Evolutionary conservation across 23 red algal species (phyloP).

Genomic region (Chondrus crispus): DNA sequence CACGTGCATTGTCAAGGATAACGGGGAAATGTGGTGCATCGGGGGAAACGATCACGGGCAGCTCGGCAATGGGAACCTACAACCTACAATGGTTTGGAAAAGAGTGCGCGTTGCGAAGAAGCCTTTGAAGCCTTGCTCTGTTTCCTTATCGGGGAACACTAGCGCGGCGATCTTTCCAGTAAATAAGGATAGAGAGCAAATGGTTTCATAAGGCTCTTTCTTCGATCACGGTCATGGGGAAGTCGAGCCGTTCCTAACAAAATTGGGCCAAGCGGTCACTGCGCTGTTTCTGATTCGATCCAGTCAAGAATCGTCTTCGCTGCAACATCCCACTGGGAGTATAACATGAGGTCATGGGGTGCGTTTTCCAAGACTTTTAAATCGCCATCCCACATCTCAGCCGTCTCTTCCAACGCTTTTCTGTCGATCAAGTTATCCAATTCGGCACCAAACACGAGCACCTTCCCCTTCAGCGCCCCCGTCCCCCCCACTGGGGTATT

Average conservation of each 20-base stretch:
- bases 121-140: constrained; percentile 15
- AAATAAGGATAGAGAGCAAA: too few relatives aligned
- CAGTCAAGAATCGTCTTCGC: constrained; percentile 26
- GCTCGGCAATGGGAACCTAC: constrained; percentile 64
- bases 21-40: constrained; percentile 63
- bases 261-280: background rate
- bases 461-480: background rate
- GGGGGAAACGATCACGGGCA: constrained; percentile 59
- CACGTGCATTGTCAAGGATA: constrained; percentile 60
- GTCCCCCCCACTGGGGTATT: background rate
- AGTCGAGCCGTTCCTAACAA: too few relatives aligned
- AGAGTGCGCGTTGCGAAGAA: constrained; percentile 21
- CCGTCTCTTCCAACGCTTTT: constrained; percentile 43
- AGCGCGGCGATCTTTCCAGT: constrained; percentile 9
- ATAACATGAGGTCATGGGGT: constrained; percentile 69
- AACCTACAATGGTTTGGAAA: constrained; percentile 49
- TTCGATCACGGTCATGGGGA: too few relatives aligned
- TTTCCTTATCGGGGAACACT: background rate
- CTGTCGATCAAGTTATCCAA: constrained; percentile 44
- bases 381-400: constrained; percentile 35
- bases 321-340: constrained; percentile 28
- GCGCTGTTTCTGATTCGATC: constrained; percentile 24
- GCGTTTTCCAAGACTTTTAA: constrained; percentile 11
- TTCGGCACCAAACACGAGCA: constrained; percentile 33
- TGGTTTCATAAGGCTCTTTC: too few relatives aligned